Evolutionary conservation across 2,329 filamentous ascomycete species (phyloP).

Genomic region (Hypoxylon sp.): DNA sequence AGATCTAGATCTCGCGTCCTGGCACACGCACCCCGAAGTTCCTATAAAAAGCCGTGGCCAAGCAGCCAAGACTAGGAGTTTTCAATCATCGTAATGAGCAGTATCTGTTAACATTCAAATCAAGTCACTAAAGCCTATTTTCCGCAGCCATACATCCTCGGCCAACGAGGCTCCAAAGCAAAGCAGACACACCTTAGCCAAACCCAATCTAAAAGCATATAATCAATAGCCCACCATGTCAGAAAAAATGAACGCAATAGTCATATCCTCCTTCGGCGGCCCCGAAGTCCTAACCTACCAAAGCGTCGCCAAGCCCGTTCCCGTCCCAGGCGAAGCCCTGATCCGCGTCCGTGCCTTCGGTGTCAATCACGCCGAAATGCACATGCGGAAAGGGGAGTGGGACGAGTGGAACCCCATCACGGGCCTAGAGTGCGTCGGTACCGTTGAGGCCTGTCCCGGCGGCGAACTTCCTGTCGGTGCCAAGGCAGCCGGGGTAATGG

Average conservation of each 20-base stretch:
- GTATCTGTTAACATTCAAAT: neutral
- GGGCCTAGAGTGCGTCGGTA: slow-evolving; percentile 62
- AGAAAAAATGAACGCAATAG: slow-evolving; percentile 55
- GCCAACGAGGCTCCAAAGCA: neutral
- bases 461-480: slow-evolving; percentile 52
- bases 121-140: neutral
- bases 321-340: slow-evolving; percentile 52
- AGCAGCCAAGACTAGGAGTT: neutral
- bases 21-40: too few species aligned
- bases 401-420: slow-evolving; percentile 58
- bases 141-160: neutral
- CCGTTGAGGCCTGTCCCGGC: slow-evolving; percentile 56
- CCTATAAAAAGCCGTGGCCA: neutral
- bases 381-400: slow-evolving; percentile 62
- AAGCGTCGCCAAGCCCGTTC: slow-evolving; percentile 50
- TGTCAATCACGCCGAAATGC: slow-evolving; percentile 63
- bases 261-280: slow-evolving; percentile 54
- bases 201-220: neutral
- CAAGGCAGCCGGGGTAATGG: slow-evolving; percentile 59
- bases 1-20: neutral
- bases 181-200: too few species aligned
- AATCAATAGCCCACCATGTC: slow-evolving; percentile 19
- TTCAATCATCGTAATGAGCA: neutral
- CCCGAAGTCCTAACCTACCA: slow-evolving; percentile 52
- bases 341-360: slow-evolving; percentile 60